Evolutionary conservation across 108 stramenopile species (phyloP), one percentile per base, ranked within the genome.

Genomic region (Cyclotella sp.): DNA sequence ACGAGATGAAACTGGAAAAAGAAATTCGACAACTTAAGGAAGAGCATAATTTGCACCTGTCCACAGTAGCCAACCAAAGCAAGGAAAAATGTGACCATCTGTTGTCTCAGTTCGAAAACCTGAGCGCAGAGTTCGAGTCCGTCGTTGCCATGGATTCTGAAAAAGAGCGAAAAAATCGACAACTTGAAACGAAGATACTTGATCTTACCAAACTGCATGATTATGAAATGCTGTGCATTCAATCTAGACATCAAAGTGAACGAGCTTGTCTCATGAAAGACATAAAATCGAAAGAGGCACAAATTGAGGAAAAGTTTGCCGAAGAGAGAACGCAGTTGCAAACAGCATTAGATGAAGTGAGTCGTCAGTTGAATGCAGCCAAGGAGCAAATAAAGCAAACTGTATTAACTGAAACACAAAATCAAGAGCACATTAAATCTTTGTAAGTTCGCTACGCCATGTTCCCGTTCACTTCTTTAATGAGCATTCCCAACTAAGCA

Each of bases 31-130:
- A 34, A 18, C 81, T 72, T 6, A 49, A 65, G 22, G 70, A 72
- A 72, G 57, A 82, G 26, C 81, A 82, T 54, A 58, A 57, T 40
- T n/a, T 66, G 26, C 55, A 70, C n/a, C 40, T 81, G 14, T 64
- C 65, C 27, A 43, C 63, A 18, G 28, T 71, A 8, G 21, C 19
- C 30, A 62, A 66, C 6, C 64, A 69, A 43, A 81, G 30, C 44
- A 44, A 61, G 34, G 39, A 40, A 13, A 27, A 82, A 34, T 66
- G 18, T 12, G 55, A 66, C 58, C 58, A 13, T 5, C 27, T 71
- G 15, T 15, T 55, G n/a, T 55, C 63, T 3, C 64, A 82, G 40
- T 0, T 76, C 45, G 39, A 66, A 43, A 27, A 40, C 24, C 47
- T 75, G 45, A 29, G 49, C 47, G 57, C 55, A 62, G 74, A 75